These are phyloP conservation scores for Stylonectria norvegica DNA, from an alignment of 2,329 filamentous ascomycete species.

Conservation along the genomic window DNA sequence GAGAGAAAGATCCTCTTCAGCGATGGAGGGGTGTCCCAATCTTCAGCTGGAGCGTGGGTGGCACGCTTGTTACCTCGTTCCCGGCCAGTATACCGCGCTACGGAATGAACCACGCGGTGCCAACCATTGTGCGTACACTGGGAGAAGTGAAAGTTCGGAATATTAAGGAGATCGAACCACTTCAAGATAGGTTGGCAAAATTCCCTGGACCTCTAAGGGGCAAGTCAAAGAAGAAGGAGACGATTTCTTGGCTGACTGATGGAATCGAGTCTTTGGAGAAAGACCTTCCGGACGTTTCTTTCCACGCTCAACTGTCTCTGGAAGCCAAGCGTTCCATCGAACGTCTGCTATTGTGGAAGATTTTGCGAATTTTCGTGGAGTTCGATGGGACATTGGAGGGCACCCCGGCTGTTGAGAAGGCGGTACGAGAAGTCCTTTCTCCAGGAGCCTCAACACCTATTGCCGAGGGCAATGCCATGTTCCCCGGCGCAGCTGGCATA, in stretches of 20 bases:
- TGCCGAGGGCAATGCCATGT: conserved; percentile 24
- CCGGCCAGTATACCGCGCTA: conserved; percentile 88
- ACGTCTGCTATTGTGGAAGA: conserved; percentile 81
- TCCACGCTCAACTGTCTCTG: conserved; percentile 50
- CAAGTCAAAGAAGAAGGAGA: conserved; percentile 95
- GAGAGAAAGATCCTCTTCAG: conserved; percentile 72
- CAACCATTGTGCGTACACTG: conserved; percentile 76
- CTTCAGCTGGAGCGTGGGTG: conserved; percentile 84
- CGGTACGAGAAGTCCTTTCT: conserved; percentile 70
- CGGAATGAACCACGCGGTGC: conserved; percentile 65
- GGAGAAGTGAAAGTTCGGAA: conserved; percentile 78
- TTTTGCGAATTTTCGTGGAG: conserved; percentile 77
- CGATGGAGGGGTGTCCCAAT: conserved; percentile 89
- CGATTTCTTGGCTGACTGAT: conserved; percentile 71
- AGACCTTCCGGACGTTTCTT: conserved; percentile 46
- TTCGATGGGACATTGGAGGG: conserved; percentile 81
- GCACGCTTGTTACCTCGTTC: conserved; percentile 77
- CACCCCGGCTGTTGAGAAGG: conserved; percentile 65
- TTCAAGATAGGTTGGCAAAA: conserved; percentile 68
- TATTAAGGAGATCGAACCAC: conserved; percentile 68
- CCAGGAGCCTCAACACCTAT: conserved; percentile 43
- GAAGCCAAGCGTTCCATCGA: conserved; percentile 73
- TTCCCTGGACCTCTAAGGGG: conserved; percentile 88
- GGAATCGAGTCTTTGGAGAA: conserved; percentile 74
- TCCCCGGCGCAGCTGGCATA: conserved; percentile 22